These are phyloP conservation scores for Xylona heveae DNA, from an alignment of 495 filamentous ascomycete genomes.

Conservation along the genomic window DNA sequence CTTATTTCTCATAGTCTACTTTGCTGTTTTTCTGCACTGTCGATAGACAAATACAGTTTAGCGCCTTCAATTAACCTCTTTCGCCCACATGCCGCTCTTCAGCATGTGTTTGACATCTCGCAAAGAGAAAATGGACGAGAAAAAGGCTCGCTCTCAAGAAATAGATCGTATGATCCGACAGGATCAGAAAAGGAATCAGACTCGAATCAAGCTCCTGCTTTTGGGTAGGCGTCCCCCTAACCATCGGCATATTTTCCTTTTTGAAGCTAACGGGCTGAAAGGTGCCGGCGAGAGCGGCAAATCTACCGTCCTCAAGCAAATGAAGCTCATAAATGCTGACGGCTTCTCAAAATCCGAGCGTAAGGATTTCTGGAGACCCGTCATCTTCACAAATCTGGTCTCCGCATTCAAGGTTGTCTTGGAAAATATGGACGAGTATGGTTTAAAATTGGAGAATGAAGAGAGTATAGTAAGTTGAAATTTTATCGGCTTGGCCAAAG, in stretches of 20 bases:
- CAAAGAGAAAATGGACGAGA: constrained; percentile 24
- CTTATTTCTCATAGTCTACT: too few relatives aligned
- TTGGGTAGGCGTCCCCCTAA: constrained; percentile 34
- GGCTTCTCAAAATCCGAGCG: constrained; percentile 85
- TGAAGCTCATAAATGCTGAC: constrained; percentile 91
- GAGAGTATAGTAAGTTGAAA: constrained; percentile 47
- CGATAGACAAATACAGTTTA: too few relatives aligned
- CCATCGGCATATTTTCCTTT: constrained; percentile 1
- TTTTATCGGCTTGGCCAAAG: neutral
- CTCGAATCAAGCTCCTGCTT: constrained; percentile 67
- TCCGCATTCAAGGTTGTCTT: constrained; percentile 75
- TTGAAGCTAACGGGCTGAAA: constrained; percentile 14
- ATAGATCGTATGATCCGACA: constrained; percentile 58
- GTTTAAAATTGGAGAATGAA: constrained; percentile 50
- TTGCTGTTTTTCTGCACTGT: too few relatives aligned
- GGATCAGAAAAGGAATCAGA: constrained; percentile 61
- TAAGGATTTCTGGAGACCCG: constrained; percentile 76
- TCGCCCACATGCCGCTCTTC: constrained; percentile 8
- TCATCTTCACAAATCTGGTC: constrained; percentile 85
- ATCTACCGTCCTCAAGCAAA: constrained; percentile 96
- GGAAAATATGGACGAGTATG: constrained; percentile 81
- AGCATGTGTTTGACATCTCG: constrained; percentile 44
- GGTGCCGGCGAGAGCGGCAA: constrained; percentile 96
- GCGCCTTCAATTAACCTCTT: too few relatives aligned
- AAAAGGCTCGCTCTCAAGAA: constrained; percentile 30